Evolutionary conservation across 371 early-diverging fungal genomes (phyloP), one percentile per base, ranked within the genome.

Genomic region (Mortierella sp.): DNA sequence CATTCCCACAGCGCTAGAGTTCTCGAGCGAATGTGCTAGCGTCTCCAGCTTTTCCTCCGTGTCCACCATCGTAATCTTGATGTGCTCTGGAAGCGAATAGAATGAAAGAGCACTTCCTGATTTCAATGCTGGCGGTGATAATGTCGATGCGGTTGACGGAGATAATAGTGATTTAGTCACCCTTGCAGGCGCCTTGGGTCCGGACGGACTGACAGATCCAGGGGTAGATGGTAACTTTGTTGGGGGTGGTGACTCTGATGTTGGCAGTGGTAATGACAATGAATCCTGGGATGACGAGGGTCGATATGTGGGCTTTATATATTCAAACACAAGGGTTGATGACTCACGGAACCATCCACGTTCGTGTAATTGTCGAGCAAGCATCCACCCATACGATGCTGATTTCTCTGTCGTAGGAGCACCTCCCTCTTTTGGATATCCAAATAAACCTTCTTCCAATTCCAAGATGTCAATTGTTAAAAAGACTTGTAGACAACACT

Each of bases 281-380:
- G 52, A 38, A 9, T 11, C 10, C 52, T 64, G 28, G 11, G 57
- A 41, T 40, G 22, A 2, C 4, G 47, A 22, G 22, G 11, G 8
- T 15, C 10, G 36, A 28, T 6, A 33, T 33, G n/a, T 36, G 15
- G 62, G 52, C 4, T 57, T 43, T 16, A 72, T 58, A 40, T 72
- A 57, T 41, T 65, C 68, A 33, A 72, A 67, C 1, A 68, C 21
- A 13, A 77, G 21, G 16, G 28, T 21, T 1, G 72, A 55, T 8
- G 72, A 67, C 28, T 77, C 77, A 1, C 69, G 72, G 36, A 61
- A 72, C n/a, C 69, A 65, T 24, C 58, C 64, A 40, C 47, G 58
- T 9, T 72, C 43, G 40, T 58, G 60, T 6, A 77, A 61, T 21
- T 72, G 69, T 1, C 66, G 72, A 4, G 65, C 68, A 8, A 77